These are phyloP conservation scores for Omphalotus guepiniiformis DNA, from an alignment of 768 basidiomycete species.

Conservation along the genomic window DNA sequence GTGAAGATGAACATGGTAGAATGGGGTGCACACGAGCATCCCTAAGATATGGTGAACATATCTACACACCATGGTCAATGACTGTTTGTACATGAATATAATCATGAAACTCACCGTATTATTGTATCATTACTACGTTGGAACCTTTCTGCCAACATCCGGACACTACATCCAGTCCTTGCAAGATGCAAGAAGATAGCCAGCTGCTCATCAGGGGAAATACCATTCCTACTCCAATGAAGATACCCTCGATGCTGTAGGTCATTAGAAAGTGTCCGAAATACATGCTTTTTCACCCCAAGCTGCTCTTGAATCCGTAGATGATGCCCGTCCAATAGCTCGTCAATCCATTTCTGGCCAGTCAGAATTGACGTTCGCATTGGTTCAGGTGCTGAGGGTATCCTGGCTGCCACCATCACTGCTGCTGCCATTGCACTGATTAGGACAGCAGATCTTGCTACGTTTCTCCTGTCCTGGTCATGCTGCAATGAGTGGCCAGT, in stretches of 20 bases:
- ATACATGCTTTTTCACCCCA: constrained; percentile 16
- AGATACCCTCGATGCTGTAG: constrained; percentile 7
- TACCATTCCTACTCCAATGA: constrained; percentile 10
- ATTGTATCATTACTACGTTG: constrained; percentile 5
- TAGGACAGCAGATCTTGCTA: too few relatives aligned
- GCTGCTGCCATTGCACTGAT: too few relatives aligned
- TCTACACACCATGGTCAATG: constrained; percentile 5
- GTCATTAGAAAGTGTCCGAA: constrained; percentile 11
- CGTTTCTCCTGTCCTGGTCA: too few relatives aligned
- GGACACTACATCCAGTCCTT: neutral
- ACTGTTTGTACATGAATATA: neutral
- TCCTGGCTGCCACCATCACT: neutral
- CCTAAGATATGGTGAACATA: constrained; percentile 5
- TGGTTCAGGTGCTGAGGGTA: neutral
- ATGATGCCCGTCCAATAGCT: constrained; percentile 16
- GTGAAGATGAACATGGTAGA: constrained; percentile 14
- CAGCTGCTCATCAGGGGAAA: constrained; percentile 15
- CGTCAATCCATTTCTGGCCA: constrained; percentile 15
- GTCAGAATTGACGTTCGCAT: constrained; percentile 13
- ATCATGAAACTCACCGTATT: constrained; percentile 9
- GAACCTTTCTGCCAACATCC: neutral
- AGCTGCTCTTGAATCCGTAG: constrained; percentile 16
- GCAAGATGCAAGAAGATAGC: constrained; percentile 17
- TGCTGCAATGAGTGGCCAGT: too few relatives aligned
- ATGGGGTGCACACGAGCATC: constrained; percentile 6